These are phyloP conservation scores for Pythium plurisporium DNA, from an alignment of 352 stramenopile species.

Conservation along the genomic window DNA sequence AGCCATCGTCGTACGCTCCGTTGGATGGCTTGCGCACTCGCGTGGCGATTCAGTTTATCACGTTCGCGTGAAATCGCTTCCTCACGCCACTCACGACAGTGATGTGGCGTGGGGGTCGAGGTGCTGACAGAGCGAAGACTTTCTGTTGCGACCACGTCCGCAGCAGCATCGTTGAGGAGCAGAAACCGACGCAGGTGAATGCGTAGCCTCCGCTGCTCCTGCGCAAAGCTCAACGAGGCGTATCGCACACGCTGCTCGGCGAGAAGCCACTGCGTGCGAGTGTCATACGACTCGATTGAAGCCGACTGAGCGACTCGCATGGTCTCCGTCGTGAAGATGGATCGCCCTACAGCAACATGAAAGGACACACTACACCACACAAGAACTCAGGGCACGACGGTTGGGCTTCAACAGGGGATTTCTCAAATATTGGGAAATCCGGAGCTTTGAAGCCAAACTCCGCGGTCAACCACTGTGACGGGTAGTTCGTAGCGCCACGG, in stretches of 20 bases:
- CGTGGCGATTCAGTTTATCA: background rate
- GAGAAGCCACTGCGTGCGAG: background rate
- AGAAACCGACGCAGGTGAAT: conserved; percentile 19
- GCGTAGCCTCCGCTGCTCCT: conserved; percentile 20
- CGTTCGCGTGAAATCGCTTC: conserved; percentile 6
- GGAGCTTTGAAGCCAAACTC: background rate
- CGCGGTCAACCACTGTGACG: no score
- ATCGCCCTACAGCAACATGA: no score
- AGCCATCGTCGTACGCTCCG: background rate
- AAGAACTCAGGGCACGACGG: no score
- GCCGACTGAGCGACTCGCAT: background rate
- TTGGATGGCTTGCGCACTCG: conserved; percentile 3
- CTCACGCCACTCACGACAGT: conserved; percentile 1
- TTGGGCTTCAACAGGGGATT: no score
- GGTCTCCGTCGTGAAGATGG: no score
- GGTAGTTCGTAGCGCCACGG: no score
- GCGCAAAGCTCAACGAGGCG: conserved; percentile 5
- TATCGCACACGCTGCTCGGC: background rate
- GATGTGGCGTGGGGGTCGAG: no score
- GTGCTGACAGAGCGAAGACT: no score
- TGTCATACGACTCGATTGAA: background rate
- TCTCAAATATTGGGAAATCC: conserved; percentile 10
- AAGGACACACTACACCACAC: background rate
- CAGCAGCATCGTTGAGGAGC: background rate
- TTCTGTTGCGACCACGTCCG: no score